Evolutionary conservation across 495 filamentous ascomycete genomes (phyloP).

Genomic region (Cercophora sp.): DNA sequence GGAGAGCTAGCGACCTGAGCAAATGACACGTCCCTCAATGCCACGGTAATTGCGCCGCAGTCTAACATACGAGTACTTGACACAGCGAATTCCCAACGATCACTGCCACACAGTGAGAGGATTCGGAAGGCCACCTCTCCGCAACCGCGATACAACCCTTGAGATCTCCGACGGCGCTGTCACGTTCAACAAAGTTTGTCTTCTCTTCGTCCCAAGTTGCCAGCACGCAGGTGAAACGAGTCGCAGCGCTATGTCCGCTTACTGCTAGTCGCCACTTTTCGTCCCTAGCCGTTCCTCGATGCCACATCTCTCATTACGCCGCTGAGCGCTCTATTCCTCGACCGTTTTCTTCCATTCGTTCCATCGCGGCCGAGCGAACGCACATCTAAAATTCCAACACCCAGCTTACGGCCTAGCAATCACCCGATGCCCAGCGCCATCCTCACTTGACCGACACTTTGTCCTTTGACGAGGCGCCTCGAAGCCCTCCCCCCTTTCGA

Average conservation of each 20-base stretch:
- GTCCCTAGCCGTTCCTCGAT: neutral
- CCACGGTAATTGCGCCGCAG: neutral
- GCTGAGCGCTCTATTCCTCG: neutral
- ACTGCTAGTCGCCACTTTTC: neutral
- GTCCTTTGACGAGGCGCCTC: constrained; percentile 9
- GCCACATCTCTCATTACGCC: constrained; percentile 1
- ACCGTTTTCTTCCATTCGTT: neutral
- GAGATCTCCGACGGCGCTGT: too few relatives aligned
- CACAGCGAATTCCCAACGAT: too few relatives aligned
- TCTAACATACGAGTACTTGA: too few relatives aligned
- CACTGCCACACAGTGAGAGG: too few relatives aligned
- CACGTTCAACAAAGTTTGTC: too few relatives aligned
- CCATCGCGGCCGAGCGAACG: neutral
- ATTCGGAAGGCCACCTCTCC: neutral
- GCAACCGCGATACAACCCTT: neutral
- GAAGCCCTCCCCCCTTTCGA: constrained; percentile 14
- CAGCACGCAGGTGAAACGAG: too few relatives aligned
- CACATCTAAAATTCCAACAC: too few relatives aligned
- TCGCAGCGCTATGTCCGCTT: neutral
- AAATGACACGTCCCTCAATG: neutral
- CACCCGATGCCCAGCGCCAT: neutral
- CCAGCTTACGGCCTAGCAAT: too few relatives aligned
- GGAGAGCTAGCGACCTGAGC: neutral
- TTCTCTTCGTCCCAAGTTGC: neutral
- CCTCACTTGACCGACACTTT: neutral